A percentile compares a stretch with the other conserved stretches of the same genome.
phyloP scores from a whole-genome alignment of 176 grass and related monocot species.

The Guadua angustifolia region DNA sequence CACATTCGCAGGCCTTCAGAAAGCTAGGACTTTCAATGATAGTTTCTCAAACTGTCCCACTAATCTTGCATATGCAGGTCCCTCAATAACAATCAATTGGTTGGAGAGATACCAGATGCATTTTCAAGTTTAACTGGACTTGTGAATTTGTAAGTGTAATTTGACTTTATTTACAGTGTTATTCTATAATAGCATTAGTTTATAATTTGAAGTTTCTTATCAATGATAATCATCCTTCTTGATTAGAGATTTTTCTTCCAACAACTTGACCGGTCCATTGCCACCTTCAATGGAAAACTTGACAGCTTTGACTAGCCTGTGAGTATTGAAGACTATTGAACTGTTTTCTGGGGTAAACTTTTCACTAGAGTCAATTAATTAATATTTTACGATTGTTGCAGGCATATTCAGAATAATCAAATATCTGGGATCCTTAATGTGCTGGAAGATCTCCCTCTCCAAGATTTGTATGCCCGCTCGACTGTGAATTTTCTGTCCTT shows the following conservation, averaged over 20 bases:
- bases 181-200: slow-evolving; percentile 13
- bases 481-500: slow-evolving; percentile 24
- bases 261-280: slow-evolving; percentile 80
- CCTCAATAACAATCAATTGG: slow-evolving; percentile 78
- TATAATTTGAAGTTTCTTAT: slow-evolving; percentile 36
- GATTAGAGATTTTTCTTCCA: slow-evolving; percentile 87
- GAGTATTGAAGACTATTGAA: slow-evolving; percentile 47
- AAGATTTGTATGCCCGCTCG: slow-evolving; percentile 71
- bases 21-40: slow-evolving; percentile 17
- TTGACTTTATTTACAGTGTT: slow-evolving; percentile 8
- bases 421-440: slow-evolving; percentile 80
- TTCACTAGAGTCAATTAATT: slow-evolving; percentile 27
- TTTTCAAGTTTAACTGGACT: slow-evolving; percentile 68
- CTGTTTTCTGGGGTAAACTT: slow-evolving; percentile 16
- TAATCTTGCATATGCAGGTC: slow-evolving; percentile 63
- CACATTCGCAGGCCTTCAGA: slow-evolving; percentile 15
- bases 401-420: slow-evolving; percentile 92
- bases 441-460: slow-evolving; percentile 85
- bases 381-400: slow-evolving; percentile 39
- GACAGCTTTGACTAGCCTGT: slow-evolving; percentile 86
- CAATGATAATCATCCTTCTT: slow-evolving; percentile 40
- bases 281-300: slow-evolving; percentile 83
- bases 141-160: slow-evolving; percentile 75
- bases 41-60: slow-evolving; percentile 39
- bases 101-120: slow-evolving; percentile 81